A percentile compares a stretch with the other conserved stretches of the same genome.
These are phyloP conservation scores for Geotrichum bryndzae DNA, from an alignment of 1,139 yeast species.

Conservation along the genomic window DNA sequence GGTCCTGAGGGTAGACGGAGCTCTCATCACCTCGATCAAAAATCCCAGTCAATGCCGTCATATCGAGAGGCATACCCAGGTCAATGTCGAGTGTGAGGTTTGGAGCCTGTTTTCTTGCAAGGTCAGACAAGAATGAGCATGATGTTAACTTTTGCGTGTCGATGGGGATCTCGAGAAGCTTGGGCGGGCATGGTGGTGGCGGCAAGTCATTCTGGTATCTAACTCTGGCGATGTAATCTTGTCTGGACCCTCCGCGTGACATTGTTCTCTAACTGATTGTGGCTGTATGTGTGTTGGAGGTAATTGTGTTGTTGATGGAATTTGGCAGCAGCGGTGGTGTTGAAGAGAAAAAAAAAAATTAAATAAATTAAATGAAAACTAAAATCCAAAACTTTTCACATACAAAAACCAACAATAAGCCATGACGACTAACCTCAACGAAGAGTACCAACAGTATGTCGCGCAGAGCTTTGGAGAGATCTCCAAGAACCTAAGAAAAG, in stretches of 20 bases:
- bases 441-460: conserved; percentile 18
- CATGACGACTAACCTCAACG: conserved; percentile 2
- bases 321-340: conserved; percentile 1
- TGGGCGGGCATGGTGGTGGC: conserved; percentile 91
- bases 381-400: not conserved
- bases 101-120: conserved; percentile 69
- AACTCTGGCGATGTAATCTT: conserved; percentile 82
- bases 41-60: conserved; percentile 60
- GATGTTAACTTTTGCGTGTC: conserved; percentile 45
- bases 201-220: conserved; percentile 85
- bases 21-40: conserved; percentile 58
- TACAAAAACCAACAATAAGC: not conserved
- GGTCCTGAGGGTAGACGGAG: conserved; percentile 18
- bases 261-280: conserved; percentile 14
- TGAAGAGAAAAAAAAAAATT: not conserved
- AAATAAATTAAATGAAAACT: not conserved
- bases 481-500: conserved; percentile 36
- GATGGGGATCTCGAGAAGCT: conserved; percentile 53
- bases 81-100: conserved; percentile 66
- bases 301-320: not conserved
- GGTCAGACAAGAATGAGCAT: conserved; percentile 61
- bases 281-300: not conserved
- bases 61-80: conserved; percentile 74
- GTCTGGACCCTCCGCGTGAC: conserved; percentile 39
- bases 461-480: conserved; percentile 21